Evolutionary conservation across 2,329 filamentous ascomycete species (phyloP).

Genomic region (Colletotrichum eleusines): DNA sequence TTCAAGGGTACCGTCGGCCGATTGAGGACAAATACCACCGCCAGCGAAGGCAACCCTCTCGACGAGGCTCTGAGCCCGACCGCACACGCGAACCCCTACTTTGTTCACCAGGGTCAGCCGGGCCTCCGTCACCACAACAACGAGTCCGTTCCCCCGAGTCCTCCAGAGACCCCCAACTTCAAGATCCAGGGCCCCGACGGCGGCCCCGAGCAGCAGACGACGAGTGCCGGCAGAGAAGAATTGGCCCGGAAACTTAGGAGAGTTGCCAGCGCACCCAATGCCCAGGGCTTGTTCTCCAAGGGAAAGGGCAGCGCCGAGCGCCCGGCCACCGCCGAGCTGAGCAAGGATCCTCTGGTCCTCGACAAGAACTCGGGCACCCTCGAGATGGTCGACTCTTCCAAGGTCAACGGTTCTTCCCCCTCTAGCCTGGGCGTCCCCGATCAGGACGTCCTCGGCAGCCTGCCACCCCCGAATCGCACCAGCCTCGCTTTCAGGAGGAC

Average conservation of each 20-base stretch:
- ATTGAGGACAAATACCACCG: conserved; percentile 89
- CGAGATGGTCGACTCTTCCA: conserved; percentile 58
- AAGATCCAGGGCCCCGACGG: conserved; percentile 78
- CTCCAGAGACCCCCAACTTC: conserved; percentile 87
- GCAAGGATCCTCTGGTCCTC: conserved; percentile 80
- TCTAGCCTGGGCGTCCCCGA: conserved; percentile 53
- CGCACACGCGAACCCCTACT: conserved; percentile 96
- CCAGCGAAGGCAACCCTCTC: conserved; percentile 90
- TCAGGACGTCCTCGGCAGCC: conserved; percentile 67
- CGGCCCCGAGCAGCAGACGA: conserved; percentile 73
- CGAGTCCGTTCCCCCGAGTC: conserved; percentile 90
- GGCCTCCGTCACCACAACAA: conserved; percentile 95
- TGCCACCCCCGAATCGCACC: conserved; percentile 75
- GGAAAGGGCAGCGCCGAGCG: conserved; percentile 71
- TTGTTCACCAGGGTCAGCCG: conserved; percentile 94
- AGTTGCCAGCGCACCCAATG: conserved; percentile 96
- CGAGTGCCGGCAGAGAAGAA: conserved; percentile 89
- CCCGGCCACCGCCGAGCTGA: conserved; percentile 86
- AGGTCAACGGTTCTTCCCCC: conserved; percentile 49
- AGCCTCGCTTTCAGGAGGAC: conserved; percentile 88
- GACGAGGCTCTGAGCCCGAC: conserved; percentile 93
- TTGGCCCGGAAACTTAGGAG: conserved; percentile 90
- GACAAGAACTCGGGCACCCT: conserved; percentile 64
- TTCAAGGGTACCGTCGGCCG: conserved; percentile 87
- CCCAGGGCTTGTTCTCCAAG: conserved; percentile 86